These are phyloP conservation scores for Fusarium nisikadoi DNA, from an alignment of 2,329 filamentous ascomycete genomes.

Conservation along the genomic window DNA sequence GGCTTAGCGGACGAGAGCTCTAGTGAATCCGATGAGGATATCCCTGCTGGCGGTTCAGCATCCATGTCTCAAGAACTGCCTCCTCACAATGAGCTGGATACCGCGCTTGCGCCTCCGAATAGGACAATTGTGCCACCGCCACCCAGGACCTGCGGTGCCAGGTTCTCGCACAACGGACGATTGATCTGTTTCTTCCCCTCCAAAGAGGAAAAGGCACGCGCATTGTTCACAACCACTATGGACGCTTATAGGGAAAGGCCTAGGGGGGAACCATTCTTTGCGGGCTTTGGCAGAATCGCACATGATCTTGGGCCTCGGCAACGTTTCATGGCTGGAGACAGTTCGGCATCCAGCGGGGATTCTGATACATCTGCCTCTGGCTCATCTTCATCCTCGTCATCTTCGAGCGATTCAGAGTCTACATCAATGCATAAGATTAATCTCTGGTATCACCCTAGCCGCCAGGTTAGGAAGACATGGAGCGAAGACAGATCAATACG, in stretches of 20 bases:
- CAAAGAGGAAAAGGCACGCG: slow-evolving; percentile 69
- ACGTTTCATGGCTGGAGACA: slow-evolving; percentile 59
- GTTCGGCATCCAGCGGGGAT: slow-evolving; percentile 62
- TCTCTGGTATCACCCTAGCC: slow-evolving; percentile 65
- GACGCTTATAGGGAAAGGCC: slow-evolving; percentile 60
- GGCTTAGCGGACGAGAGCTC: slow-evolving; percentile 79
- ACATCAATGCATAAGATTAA: slow-evolving; percentile 70
- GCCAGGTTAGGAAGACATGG: slow-evolving; percentile 64
- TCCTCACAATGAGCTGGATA: slow-evolving; percentile 64
- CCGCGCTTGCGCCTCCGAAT: slow-evolving; percentile 62
- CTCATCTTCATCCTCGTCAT: slow-evolving; percentile 62
- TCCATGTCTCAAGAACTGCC: slow-evolving; percentile 72
- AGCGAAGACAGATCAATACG: slow-evolving; percentile 66
- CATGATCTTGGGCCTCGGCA: slow-evolving; percentile 62
- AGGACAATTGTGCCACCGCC: slow-evolving; percentile 65
- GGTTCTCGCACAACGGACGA: slow-evolving; percentile 70
- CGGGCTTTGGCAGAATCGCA: slow-evolving; percentile 65
- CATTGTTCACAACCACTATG: slow-evolving; percentile 58
- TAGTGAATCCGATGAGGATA: slow-evolving; percentile 77
- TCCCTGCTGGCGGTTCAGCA: slow-evolving; percentile 62
- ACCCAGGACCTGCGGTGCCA: slow-evolving; percentile 68
- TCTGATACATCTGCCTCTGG: slow-evolving; percentile 62
- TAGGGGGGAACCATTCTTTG: slow-evolving; percentile 66
- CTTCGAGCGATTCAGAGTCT: slow-evolving; percentile 70
- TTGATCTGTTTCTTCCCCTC: slow-evolving; percentile 76